Evolutionary conservation across 768 basidiomycete species (phyloP).

Genomic region (Mycena epipterygia): DNA sequence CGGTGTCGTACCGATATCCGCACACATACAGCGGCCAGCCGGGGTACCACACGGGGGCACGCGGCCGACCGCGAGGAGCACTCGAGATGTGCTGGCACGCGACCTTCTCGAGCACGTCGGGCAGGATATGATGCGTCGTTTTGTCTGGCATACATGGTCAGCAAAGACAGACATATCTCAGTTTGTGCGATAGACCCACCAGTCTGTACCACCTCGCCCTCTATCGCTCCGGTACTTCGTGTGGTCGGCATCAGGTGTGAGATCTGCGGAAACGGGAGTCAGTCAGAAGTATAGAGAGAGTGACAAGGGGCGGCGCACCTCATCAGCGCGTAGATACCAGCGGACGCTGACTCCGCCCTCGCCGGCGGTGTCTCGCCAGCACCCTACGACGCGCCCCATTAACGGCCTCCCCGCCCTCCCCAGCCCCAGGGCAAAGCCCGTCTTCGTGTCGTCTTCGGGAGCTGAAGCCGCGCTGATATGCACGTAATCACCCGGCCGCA

Average conservation of each 20-base stretch:
- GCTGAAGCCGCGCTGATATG: conserved; percentile 21
- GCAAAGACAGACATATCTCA: no score
- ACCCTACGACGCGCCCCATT: conserved; percentile 25
- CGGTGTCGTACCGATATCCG: conserved; percentile 75
- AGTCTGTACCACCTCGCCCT: conserved; percentile 34
- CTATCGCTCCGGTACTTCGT: conserved; percentile 14
- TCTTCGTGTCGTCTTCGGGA: neutral
- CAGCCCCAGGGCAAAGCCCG: conserved; percentile 17
- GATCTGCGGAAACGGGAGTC: conserved; percentile 9
- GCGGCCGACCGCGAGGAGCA: conserved; percentile 75
- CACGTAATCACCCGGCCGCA: conserved; percentile 23
- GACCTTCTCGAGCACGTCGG: conserved; percentile 78
- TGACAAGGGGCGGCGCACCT: neutral
- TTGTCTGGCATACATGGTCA: conserved; percentile 46
- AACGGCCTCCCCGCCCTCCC: conserved; percentile 18
- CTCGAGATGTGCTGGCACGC: conserved; percentile 66
- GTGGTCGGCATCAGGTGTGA: conserved; percentile 30
- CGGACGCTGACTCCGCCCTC: conserved; percentile 30
- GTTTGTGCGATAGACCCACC: conserved; percentile 2
- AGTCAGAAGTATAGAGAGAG: neutral
- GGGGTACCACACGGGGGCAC: conserved; percentile 74
- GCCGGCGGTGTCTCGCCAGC: conserved; percentile 26
- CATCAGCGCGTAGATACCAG: conserved; percentile 32
- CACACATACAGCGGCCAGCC: conserved; percentile 83
- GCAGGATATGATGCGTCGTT: conserved; percentile 77